Conservation (phyloP, 1,139 yeast species). For the Scheffersomyces illinoinensis region DNA sequence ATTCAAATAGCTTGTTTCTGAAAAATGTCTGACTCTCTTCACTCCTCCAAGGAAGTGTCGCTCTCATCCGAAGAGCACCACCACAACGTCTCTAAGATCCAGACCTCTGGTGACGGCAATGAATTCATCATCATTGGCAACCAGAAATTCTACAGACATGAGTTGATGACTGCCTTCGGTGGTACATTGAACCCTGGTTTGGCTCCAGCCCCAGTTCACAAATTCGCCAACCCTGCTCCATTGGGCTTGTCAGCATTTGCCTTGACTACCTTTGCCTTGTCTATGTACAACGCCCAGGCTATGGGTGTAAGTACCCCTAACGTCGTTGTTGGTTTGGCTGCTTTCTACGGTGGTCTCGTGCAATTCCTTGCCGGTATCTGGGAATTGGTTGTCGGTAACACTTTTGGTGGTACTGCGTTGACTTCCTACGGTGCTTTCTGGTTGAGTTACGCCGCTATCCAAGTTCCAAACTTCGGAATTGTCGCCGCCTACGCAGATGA, state of each 20-base stretch:
- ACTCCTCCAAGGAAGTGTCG: slow-evolving; percentile 4
- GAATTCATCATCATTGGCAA: slow-evolving; percentile 31
- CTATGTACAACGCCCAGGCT: slow-evolving; percentile 52
- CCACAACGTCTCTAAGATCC: slow-evolving; percentile 1
- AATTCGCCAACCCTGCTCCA: slow-evolving; percentile 62
- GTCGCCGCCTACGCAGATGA: slow-evolving; percentile 48
- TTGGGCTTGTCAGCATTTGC: slow-evolving; percentile 58
- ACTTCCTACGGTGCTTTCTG: slow-evolving; percentile 77
- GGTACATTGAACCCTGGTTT: slow-evolving; percentile 43
- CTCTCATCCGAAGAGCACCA: neutral
- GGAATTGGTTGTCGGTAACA: slow-evolving; percentile 65
- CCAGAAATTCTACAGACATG: slow-evolving; percentile 41
- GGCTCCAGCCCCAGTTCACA: slow-evolving; percentile 33
- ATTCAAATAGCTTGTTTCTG: neutral
- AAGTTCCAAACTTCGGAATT: slow-evolving; percentile 57
- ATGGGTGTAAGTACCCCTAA: slow-evolving; percentile 51
- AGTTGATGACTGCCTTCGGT: slow-evolving; percentile 43
- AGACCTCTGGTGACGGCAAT: slow-evolving; percentile 17
- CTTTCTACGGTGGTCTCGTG: slow-evolving; percentile 64
- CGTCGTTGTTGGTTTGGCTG: slow-evolving; percentile 48
- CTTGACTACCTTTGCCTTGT: slow-evolving; percentile 49
- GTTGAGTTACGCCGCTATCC: slow-evolving; percentile 63
- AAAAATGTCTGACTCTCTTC: slow-evolving; percentile 2
- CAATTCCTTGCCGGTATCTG: slow-evolving; percentile 67
- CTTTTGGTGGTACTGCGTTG: slow-evolving; percentile 66